Conservation (phyloP, 1,139 yeast genomes). For the Magnusiomyces suaveolens region DNA sequence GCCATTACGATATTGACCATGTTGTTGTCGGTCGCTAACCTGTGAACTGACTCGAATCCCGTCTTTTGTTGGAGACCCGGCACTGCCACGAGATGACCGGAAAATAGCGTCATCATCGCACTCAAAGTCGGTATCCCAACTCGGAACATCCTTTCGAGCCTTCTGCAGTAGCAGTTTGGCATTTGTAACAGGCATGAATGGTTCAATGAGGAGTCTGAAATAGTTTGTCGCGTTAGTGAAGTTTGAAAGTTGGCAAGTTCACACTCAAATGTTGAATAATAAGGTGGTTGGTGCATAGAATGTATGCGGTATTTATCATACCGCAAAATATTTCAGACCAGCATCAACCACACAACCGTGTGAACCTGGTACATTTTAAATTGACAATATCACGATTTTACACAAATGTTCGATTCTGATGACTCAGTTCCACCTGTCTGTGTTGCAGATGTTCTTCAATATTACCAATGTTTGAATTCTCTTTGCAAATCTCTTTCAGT, state of each 20-base stretch:
- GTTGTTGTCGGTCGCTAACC: neutral
- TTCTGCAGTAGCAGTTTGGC: slow-evolving; percentile 7
- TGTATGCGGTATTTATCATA: too few relatives aligned
- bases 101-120: slow-evolving; percentile 11
- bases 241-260: neutral
- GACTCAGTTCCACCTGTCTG: too few relatives aligned
- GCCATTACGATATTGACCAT: slow-evolving; percentile 1
- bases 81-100: slow-evolving; percentile 5
- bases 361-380: too few relatives aligned
- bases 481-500: too few relatives aligned
- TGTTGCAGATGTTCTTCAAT: too few relatives aligned
- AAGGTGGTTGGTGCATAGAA: too few relatives aligned
- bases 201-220: neutral
- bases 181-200: neutral
- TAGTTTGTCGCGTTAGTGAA: neutral
- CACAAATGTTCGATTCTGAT: too few relatives aligned
- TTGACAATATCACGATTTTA: too few relatives aligned
- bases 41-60: neutral
- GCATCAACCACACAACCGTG: too few relatives aligned
- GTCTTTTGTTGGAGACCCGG: neutral
- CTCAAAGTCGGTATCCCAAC: slow-evolving; percentile 15
- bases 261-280: neutral
- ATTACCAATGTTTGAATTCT: too few relatives aligned
- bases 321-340: too few relatives aligned
- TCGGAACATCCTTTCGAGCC: slow-evolving; percentile 7